A percentile compares a stretch with the other conserved stretches of the same genome.
phyloP scores from a whole-genome alignment of 225 moss, liverwort and hornwort genomes.

The Pseudisothecium myosuroides region DNA sequence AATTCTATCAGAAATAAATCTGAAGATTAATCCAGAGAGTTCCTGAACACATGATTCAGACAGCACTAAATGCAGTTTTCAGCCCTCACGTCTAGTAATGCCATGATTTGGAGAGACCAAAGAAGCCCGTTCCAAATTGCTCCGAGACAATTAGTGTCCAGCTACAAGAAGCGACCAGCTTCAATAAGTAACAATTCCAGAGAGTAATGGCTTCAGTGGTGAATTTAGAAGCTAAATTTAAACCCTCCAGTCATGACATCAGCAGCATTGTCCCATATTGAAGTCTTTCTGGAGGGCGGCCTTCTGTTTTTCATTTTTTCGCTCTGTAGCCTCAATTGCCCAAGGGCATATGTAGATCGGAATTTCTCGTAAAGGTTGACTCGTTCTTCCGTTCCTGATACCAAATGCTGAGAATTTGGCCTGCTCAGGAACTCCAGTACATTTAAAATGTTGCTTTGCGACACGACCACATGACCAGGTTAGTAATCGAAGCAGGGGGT shows the following conservation, averaged over 20 bases:
- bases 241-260: constrained; percentile 16
- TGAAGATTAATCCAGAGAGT: background rate
- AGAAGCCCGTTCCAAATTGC: background rate
- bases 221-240: too few relatives aligned
- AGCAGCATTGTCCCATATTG: constrained; percentile 57
- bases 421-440: constrained; percentile 71
- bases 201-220: too few relatives aligned
- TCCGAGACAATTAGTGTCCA: background rate
- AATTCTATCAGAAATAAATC: background rate
- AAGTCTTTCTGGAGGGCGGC: constrained; percentile 10
- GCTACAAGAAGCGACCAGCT: too few relatives aligned
- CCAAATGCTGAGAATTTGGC: constrained; percentile 68
- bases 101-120: background rate
- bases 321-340: constrained; percentile 27
- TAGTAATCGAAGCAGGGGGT: background rate
- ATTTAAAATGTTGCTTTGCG: constrained; percentile 59
- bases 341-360: constrained; percentile 41
- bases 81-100: background rate
- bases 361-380: constrained; percentile 57
- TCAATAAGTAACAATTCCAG: too few relatives aligned
- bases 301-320: constrained; percentile 14
- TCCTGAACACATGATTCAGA: background rate
- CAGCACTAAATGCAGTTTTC: background rate
- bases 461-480: background rate
- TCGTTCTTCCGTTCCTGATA: constrained; percentile 62